Evolutionary conservation across 805 yeast species (phyloP).

Genomic region (Kuraishia molischiana): DNA sequence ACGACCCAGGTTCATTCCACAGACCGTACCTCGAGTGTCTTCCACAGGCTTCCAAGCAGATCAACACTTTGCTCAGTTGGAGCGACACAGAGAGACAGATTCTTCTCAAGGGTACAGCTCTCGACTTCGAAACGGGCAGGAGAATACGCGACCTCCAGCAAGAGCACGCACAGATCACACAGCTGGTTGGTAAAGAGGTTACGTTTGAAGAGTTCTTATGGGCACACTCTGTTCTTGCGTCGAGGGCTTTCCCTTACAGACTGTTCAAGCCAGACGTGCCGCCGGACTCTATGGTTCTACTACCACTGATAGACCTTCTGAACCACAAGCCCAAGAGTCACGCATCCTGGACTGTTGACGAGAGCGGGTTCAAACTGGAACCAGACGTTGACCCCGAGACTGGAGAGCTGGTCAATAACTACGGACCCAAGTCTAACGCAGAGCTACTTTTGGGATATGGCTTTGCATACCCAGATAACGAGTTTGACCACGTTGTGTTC

Average conservation of each 20-base stretch:
- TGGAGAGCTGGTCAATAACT: slow-evolving; percentile 64
- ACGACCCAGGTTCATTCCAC: background rate
- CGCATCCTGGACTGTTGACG: slow-evolving; percentile 50
- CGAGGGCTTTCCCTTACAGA: slow-evolving; percentile 75
- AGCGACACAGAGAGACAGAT: background rate
- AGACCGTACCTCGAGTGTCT: slow-evolving; percentile 2
- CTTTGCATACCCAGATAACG: slow-evolving; percentile 49
- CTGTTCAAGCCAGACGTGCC: slow-evolving; percentile 32
- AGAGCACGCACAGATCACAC: slow-evolving; percentile 3
- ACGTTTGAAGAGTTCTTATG: slow-evolving; percentile 63
- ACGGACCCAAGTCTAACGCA: slow-evolving; percentile 84
- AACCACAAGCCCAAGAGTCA: slow-evolving; percentile 58
- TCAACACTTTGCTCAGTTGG: slow-evolving; percentile 20
- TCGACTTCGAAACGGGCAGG: background rate
- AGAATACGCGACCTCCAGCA: background rate
- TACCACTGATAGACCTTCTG: slow-evolving; percentile 71
- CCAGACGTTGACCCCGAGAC: slow-evolving; percentile 4
- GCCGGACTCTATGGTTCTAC: slow-evolving; percentile 35
- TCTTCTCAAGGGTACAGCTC: background rate
- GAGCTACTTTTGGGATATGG: slow-evolving; percentile 80
- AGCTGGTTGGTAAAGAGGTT: slow-evolving; percentile 35
- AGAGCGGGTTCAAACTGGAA: slow-evolving; percentile 6
- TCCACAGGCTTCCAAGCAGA: slow-evolving; percentile 14
- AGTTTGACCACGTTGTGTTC: slow-evolving; percentile 49
- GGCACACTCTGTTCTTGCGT: slow-evolving; percentile 60